A percentile compares a stretch with the other conserved stretches of the same genome.
Evolutionary conservation across 768 basidiomycete genomes (phyloP).

Genomic region (Saitozyma podzolica): DNA sequence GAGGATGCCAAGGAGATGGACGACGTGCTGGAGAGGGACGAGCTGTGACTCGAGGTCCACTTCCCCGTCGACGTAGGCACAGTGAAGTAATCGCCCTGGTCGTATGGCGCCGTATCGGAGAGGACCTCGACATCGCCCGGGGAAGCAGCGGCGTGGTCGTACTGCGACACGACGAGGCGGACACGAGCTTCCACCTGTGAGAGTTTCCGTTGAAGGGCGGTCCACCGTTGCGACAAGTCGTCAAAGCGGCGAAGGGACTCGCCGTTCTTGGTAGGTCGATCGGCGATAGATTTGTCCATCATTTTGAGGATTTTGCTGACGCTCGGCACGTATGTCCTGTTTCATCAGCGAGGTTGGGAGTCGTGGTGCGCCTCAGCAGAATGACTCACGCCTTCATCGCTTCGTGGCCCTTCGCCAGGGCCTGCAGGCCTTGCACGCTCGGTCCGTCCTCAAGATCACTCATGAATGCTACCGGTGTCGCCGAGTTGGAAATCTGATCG

Average conservation of each 20-base stretch:
- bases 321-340: constrained; percentile 90
- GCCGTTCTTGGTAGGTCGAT: constrained; percentile 93
- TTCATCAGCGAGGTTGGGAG: not conserved
- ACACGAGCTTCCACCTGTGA: constrained; percentile 7
- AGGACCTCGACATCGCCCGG: constrained; percentile 4
- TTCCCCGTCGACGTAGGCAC: not conserved
- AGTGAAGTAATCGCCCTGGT: not conserved
- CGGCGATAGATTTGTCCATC: constrained; percentile 88
- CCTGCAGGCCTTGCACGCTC: constrained; percentile 18
- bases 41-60: not conserved
- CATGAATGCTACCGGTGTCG: constrained; percentile 11
- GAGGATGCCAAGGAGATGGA: too few relatives aligned
- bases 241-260: constrained; percentile 73
- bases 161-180: constrained; percentile 2
- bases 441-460: constrained; percentile 15
- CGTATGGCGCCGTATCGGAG: not conserved
- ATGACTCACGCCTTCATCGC: constrained; percentile 80
- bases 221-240: constrained; percentile 8
- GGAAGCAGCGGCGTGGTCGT: not conserved
- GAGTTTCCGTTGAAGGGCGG: not conserved
- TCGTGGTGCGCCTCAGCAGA: constrained; percentile 2
- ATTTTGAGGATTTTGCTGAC: constrained; percentile 88
- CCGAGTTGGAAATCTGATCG: constrained; percentile 21
- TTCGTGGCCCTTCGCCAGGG: constrained; percentile 58
- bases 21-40: too few relatives aligned